Evolutionary conservation across 306 rosid species (phyloP), one percentile per base, ranked within the genome.

Genomic region (Begonia fuchsioides): DNA sequence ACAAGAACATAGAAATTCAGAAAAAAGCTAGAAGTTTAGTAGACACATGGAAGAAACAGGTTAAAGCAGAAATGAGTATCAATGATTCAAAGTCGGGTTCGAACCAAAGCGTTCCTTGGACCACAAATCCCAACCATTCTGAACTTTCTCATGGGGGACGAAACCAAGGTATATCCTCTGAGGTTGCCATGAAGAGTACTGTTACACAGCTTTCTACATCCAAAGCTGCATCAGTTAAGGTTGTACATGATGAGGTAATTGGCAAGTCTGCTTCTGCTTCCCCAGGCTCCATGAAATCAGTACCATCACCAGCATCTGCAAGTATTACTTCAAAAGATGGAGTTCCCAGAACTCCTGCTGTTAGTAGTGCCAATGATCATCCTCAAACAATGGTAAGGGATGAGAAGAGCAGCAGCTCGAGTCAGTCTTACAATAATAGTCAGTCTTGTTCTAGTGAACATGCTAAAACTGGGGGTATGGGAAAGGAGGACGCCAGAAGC

Each of bases 41-140:
- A 15, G 96, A 87, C 68, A 87, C 82, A 6, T 87, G 96, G 96
- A 87, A 87, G 70, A 83, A 60, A 60, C 96, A 85, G 15, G 96
- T 87, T 55, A 87, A 77, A 55, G 85, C 79, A 50, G 96, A 87
- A 63, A 87, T 87, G 96, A 83, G 83, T 48, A 73, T 76, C 49
- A 73, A 63, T 52, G 95, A 81, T 38, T 47, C 84, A 11, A 83
- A 77, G 63, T 61, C 85, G 44, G 79, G 84, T 43, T 60, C 77
- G 52, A 68, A 57, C 57, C 84, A 71, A 6, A 61, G 60, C 47
- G 93, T 75, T 50, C 57, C 90, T 43, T 87, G 94, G 92, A 65
- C 79, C 9, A 48, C 71, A 18, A 82, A 69, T 47, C 63, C 84
- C 14, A 55, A 70, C n/a, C 35, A 59, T 15, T 61, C 86, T 5